These are phyloP conservation scores for Wickerhamiella brachini DNA, from an alignment of 805 yeast species.

Conservation along the genomic window DNA sequence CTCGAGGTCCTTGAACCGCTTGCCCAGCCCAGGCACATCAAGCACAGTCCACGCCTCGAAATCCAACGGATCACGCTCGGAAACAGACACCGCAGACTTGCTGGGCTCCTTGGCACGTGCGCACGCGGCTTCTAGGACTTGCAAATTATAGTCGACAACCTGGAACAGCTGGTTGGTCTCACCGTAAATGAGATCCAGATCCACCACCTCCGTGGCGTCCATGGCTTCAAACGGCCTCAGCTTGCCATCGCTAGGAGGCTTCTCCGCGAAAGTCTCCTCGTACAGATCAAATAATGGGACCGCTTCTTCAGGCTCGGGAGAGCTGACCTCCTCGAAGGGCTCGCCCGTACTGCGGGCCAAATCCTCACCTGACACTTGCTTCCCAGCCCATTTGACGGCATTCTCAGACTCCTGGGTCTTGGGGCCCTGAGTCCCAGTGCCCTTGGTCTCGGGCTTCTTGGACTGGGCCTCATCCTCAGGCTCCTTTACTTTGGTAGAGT, in stretches of 20 bases:
- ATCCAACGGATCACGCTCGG: not conserved
- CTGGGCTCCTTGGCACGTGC: not conserved
- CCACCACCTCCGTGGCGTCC: not conserved
- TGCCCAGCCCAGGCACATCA: not conserved
- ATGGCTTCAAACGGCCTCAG: not conserved
- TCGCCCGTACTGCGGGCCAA: too few species aligned
- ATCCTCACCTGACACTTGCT: too few species aligned
- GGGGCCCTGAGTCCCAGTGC: too few species aligned
- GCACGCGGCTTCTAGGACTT: slow-evolving; percentile 1
- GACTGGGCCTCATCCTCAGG: not conserved
- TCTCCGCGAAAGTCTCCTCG: not conserved
- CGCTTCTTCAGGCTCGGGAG: not conserved
- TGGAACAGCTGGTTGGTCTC: slow-evolving; percentile 14
- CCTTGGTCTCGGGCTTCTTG: not conserved
- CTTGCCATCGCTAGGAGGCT: not conserved
- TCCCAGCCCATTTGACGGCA: not conserved
- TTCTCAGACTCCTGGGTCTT: slow-evolving; percentile 1
- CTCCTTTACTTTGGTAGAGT: too few species aligned
- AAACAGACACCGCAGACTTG: not conserved
- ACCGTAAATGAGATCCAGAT: slow-evolving; percentile 11
- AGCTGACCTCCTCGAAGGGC: not conserved
- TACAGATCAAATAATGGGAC: not conserved
- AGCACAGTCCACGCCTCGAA: slow-evolving; percentile 4
- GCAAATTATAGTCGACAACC: slow-evolving; percentile 13
- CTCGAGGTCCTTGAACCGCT: not conserved